Conservation (phyloP, 108 stramenopile species). For the Aurantiochytrium sp. region DNA sequence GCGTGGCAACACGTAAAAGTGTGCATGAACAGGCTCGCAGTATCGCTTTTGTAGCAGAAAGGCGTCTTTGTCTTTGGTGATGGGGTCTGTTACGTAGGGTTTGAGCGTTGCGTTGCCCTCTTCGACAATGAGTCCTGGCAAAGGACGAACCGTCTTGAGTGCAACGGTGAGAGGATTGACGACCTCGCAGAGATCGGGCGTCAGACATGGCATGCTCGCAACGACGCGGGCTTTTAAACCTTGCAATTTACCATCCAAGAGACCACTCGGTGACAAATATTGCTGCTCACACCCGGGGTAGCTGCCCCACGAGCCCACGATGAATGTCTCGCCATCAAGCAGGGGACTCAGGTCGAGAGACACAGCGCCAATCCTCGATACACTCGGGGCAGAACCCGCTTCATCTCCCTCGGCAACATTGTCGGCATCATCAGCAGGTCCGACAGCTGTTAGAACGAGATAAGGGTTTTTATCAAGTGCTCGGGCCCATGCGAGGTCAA, state of each 20-base stretch:
- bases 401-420: background rate
- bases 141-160: background rate
- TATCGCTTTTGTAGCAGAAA: background rate
- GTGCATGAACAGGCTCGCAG: background rate
- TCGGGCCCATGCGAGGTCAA: background rate
- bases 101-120: background rate
- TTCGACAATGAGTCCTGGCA: background rate
- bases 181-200: background rate
- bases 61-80: background rate
- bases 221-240: background rate
- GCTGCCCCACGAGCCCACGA: background rate
- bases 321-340: background rate
- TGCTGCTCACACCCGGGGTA: background rate
- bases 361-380: background rate
- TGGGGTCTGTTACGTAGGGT: background rate
- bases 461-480: background rate
- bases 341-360: background rate
- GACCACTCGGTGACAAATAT: background rate
- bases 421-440: background rate
- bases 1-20: background rate
- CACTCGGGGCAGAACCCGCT: background rate
- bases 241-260: background rate
- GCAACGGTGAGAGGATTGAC: background rate
- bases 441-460: background rate
- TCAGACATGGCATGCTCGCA: background rate